Evolutionary conservation across 1,284 basidiomycete species (phyloP).

Genomic region (Naganishia sp.): DNA sequence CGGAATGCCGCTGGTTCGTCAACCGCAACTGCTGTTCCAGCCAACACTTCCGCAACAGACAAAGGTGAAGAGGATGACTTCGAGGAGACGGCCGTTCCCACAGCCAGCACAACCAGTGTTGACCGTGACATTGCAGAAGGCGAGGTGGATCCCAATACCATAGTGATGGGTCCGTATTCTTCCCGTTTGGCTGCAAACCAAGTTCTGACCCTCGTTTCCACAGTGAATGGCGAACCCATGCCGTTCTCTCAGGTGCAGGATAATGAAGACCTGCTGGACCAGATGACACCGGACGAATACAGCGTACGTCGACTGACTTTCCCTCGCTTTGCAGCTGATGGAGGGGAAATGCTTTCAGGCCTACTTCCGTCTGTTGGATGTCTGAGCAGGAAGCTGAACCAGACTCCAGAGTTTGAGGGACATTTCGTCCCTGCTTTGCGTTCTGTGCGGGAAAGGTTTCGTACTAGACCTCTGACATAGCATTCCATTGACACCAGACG

Average conservation of each 20-base stretch:
- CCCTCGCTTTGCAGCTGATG: too few relatives aligned
- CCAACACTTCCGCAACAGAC: conserved; percentile 31
- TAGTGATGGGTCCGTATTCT: conserved; percentile 39
- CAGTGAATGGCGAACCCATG: conserved; percentile 49
- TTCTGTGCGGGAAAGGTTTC: neutral
- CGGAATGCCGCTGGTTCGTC: conserved; percentile 22
- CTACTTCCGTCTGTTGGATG: conserved; percentile 33
- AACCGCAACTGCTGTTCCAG: conserved; percentile 39
- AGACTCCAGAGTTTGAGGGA: neutral
- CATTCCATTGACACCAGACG: neutral
- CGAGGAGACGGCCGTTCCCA: conserved; percentile 30
- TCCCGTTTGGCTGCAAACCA: neutral
- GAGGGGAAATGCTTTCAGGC: conserved; percentile 13
- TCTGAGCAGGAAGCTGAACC: neutral
- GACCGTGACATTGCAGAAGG: conserved; percentile 5
- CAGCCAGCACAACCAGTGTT: neutral
- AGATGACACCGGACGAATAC: conserved; percentile 55
- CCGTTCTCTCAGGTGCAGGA: conserved; percentile 42
- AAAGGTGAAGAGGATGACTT: conserved; percentile 31
- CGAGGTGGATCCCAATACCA: conserved; percentile 38
- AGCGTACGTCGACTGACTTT: conserved; percentile 40
- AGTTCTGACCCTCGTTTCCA: neutral
- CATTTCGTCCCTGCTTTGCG: neutral
- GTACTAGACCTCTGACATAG: too few relatives aligned
- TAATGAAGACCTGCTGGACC: conserved; percentile 51